phyloP scores from a whole-genome alignment of 192 early-diverging fungal species.

The Coemansia sp. region DNA sequence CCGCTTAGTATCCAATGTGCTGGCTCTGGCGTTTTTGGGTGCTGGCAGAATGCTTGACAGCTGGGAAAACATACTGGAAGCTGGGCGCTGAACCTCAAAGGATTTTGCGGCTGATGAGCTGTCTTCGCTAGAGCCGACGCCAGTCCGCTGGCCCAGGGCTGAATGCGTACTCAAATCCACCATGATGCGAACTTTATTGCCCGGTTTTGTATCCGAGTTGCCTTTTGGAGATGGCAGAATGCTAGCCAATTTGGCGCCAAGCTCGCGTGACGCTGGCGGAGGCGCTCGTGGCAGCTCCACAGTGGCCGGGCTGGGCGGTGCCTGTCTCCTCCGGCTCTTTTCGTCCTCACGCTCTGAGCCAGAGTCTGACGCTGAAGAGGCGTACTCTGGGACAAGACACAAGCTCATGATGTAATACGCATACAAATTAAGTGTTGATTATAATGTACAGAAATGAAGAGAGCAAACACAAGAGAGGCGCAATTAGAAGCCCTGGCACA shows the following conservation, averaged over 20 bases:
- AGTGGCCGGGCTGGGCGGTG: not conserved
- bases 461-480: not conserved
- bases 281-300: not conserved
- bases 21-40: slow-evolving; percentile 25
- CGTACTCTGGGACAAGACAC: slow-evolving; percentile 39
- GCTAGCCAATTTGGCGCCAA: slow-evolving; percentile 25
- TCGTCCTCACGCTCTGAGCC: slow-evolving; percentile 14
- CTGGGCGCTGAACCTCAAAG: too few relatives aligned
- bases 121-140: not conserved
- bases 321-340: not conserved
- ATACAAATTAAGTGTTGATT: not conserved
- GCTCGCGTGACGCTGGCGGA: not conserved
- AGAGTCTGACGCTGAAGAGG: slow-evolving; percentile 21
- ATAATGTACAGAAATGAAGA: not conserved
- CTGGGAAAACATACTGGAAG: slow-evolving; percentile 29
- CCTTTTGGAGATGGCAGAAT: slow-evolving; percentile 29
- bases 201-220: not conserved
- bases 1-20: not conserved
- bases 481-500: too few relatives aligned
- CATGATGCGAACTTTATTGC: slow-evolving; percentile 21
- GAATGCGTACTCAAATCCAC: slow-evolving; percentile 16
- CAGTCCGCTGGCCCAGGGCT: not conserved
- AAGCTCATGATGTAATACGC: too few relatives aligned
- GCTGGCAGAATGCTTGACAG: slow-evolving; percentile 39
- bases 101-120: too few relatives aligned